Conservation (phyloP, 2,329 filamentous ascomycete genomes). For the Scedosporium dehoogii region DNA sequence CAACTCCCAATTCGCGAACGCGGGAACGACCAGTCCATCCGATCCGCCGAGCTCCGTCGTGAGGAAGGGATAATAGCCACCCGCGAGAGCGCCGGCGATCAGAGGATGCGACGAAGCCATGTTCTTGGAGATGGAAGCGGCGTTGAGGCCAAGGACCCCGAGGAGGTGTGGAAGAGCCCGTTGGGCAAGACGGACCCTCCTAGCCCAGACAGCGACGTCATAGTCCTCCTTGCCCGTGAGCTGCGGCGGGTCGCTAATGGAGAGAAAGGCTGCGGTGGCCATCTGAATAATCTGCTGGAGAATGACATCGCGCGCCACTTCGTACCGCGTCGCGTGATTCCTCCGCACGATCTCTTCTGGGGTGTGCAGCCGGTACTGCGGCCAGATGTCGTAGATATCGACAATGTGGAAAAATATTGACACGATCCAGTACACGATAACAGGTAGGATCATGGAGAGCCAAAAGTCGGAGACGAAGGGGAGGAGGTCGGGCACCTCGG, state of each 20-base stretch:
- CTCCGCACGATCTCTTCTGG: constrained; percentile 81
- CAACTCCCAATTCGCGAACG: constrained; percentile 80
- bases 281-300: constrained; percentile 89
- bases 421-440: constrained; percentile 79
- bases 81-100: constrained; percentile 65
- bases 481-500: constrained; percentile 60
- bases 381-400: constrained; percentile 76
- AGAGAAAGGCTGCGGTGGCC: constrained; percentile 55
- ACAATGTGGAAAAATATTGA: constrained; percentile 82
- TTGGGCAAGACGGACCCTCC: constrained; percentile 68
- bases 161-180: constrained; percentile 65
- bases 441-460: constrained; percentile 63
- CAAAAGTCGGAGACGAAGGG: constrained; percentile 73
- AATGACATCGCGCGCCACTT: constrained; percentile 84
- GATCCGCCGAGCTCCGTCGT: constrained; percentile 45
- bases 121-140: constrained; percentile 63
- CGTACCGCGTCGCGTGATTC: constrained; percentile 75
- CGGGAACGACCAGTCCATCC: constrained; percentile 46
- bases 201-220: constrained; percentile 84
- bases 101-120: constrained; percentile 61
- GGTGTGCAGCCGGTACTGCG: constrained; percentile 88
- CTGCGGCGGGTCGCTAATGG: constrained; percentile 63
- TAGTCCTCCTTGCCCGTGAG: constrained; percentile 71
- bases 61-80: constrained; percentile 70
- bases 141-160: constrained; percentile 64